Conservation (phyloP, 2,329 filamentous ascomycete genomes). For the Talaromyces sp. region DNA sequence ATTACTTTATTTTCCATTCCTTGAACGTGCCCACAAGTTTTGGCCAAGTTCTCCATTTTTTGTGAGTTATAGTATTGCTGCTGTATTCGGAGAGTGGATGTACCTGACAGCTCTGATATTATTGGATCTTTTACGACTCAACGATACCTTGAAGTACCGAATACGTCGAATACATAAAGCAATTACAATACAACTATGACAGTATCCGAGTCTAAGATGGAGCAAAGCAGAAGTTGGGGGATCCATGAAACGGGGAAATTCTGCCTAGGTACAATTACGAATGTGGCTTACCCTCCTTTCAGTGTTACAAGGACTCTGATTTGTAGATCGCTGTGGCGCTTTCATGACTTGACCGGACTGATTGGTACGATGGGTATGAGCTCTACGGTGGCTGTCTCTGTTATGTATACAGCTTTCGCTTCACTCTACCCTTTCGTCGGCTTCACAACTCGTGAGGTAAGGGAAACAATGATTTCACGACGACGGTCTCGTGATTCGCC, state of each 20-base stretch:
- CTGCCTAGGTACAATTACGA: not conserved
- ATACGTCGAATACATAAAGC: not conserved
- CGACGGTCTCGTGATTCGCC: not conserved
- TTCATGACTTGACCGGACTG: not conserved
- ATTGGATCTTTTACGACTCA: not conserved
- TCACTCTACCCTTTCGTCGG: not conserved
- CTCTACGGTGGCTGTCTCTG: not conserved
- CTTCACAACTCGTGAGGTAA: not conserved
- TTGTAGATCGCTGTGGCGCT: constrained; percentile 3
- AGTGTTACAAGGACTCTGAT: not conserved
- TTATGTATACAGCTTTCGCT: not conserved
- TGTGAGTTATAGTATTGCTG: not conserved
- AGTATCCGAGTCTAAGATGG: not conserved
- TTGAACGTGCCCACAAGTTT: not conserved
- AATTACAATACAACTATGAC: not conserved
- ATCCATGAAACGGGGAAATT: constrained; percentile 1
- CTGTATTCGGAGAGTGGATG: not conserved
- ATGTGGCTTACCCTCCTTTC: not conserved
- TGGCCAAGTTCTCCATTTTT: not conserved
- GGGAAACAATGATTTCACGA: not conserved
- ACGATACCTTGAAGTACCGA: not conserved
- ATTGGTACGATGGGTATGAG: not conserved
- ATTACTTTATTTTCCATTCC: constrained; percentile 2
- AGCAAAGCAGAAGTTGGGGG: not conserved
- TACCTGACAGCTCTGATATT: not conserved